These are phyloP conservation scores for Stromatinia cepivora DNA, from an alignment of 2,329 filamentous ascomycete genomes.

Conservation along the genomic window DNA sequence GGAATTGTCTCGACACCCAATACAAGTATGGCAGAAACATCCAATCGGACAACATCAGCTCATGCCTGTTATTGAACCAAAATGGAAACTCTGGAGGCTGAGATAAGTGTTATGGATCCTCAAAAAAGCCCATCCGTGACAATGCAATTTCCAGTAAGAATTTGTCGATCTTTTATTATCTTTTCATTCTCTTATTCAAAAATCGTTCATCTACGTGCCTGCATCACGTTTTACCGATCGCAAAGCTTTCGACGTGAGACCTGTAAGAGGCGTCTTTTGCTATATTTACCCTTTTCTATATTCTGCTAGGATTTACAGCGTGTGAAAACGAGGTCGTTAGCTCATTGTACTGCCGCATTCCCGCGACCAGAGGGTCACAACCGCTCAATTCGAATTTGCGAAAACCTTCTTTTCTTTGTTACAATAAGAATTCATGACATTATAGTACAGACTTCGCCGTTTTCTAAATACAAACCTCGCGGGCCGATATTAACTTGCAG, in stretches of 20 bases:
- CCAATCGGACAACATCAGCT: constrained; percentile 10
- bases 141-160: constrained; percentile 21
- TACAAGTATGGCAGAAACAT: not conserved
- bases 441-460: not conserved
- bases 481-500: constrained; percentile 8
- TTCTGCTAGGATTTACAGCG: not conserved
- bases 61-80: constrained; percentile 11
- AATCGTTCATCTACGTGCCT: not conserved
- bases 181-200: not conserved
- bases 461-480: constrained; percentile 1
- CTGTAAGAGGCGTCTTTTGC: not conserved
- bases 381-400: not conserved
- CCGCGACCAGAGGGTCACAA: not conserved
- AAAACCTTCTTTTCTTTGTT: not conserved
- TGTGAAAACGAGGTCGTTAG: not conserved
- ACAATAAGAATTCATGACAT: not conserved
- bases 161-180: constrained; percentile 1
- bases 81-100: constrained; percentile 26
- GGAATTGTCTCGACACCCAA: constrained; percentile 1
- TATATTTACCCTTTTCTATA: not conserved
- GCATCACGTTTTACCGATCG: not conserved
- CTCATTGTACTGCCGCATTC: not conserved
- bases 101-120: constrained; percentile 20
- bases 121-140: constrained; percentile 13
- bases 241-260: not conserved